Evolutionary conservation across 202 grass and related monocot genomes (phyloP).

Genomic region (Digitaria exilis): DNA sequence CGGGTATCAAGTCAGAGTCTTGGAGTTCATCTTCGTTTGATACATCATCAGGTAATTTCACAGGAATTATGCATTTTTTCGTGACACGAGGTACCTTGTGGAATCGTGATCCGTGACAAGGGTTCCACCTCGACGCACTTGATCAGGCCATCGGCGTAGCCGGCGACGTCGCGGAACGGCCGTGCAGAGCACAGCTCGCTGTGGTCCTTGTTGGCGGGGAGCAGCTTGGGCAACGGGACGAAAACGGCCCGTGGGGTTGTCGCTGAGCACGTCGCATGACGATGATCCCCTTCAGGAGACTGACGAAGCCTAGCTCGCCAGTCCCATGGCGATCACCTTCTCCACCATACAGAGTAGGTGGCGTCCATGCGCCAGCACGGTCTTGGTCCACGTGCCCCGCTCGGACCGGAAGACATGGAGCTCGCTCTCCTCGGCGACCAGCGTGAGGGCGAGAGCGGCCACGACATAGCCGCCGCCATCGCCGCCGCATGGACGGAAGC

Average conservation of each 20-base stretch:
- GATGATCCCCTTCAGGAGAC: background rate
- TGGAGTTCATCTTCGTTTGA: background rate
- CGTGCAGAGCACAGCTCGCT: too few species aligned
- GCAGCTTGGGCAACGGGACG: background rate
- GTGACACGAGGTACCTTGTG: background rate
- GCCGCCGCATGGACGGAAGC: background rate
- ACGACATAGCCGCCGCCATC: background rate
- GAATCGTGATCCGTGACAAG: background rate
- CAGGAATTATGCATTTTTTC: background rate
- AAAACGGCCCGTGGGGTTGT: background rate
- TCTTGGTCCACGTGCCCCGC: background rate
- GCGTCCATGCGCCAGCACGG: background rate
- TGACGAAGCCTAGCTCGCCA: background rate
- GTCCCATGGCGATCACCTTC: slow-evolving; percentile 1
- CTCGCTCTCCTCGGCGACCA: background rate
- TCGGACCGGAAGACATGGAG: slow-evolving; percentile 8
- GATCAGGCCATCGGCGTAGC: background rate
- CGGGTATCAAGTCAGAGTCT: background rate
- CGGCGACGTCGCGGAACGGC: background rate
- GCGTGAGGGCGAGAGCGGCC: slow-evolving; percentile 2
- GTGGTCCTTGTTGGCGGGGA: too few species aligned
- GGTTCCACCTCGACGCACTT: background rate
- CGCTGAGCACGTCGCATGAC: background rate
- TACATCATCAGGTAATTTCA: background rate
- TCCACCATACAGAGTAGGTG: accelerated